phyloP scores from a whole-genome alignment of 192 early-diverging fungal genomes.

The Helicostylum pulchrum region DNA sequence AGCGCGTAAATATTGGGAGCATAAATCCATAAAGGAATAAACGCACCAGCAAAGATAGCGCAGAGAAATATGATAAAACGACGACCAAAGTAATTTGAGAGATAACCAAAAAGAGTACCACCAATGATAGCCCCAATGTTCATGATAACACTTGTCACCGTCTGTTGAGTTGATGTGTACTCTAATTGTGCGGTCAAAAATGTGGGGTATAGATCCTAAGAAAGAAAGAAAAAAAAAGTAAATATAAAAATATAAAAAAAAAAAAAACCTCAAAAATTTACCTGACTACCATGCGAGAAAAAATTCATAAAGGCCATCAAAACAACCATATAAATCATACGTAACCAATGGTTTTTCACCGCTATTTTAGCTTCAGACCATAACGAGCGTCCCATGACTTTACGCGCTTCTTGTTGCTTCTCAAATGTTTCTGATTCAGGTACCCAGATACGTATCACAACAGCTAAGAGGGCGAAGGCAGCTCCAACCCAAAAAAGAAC shows the following conservation, averaged over 20 bases:
- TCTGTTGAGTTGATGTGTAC: slow-evolving; percentile 48
- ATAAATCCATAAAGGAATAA: slow-evolving; percentile 69
- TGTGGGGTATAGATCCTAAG: slow-evolving; percentile 70
- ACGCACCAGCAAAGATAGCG: slow-evolving; percentile 49
- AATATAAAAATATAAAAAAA: too few species aligned
- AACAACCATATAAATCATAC: slow-evolving; percentile 48
- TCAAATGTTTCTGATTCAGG: slow-evolving; percentile 60
- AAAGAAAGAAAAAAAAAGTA: neutral
- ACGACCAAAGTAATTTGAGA: slow-evolving; percentile 67
- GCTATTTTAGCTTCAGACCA: slow-evolving; percentile 20
- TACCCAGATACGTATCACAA: slow-evolving; percentile 58
- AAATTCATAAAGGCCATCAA: slow-evolving; percentile 71
- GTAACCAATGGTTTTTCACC: slow-evolving; percentile 51
- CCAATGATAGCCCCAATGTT: slow-evolving; percentile 69
- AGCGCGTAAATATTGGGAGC: slow-evolving; percentile 35
- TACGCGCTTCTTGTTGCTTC: slow-evolving; percentile 33
- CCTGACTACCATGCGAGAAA: slow-evolving; percentile 51
- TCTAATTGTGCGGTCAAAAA: slow-evolving; percentile 60
- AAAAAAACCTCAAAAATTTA: too few species aligned
- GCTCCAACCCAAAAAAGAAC: slow-evolving; percentile 68
- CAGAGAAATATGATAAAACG: slow-evolving; percentile 52
- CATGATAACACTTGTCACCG: slow-evolving; percentile 56
- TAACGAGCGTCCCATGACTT: slow-evolving; percentile 22
- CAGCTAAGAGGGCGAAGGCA: slow-evolving; percentile 54
- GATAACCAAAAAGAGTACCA: slow-evolving; percentile 62